Conservation (phyloP, 768 basidiomycete genomes). For the Hortiboletus campestris region DNA sequence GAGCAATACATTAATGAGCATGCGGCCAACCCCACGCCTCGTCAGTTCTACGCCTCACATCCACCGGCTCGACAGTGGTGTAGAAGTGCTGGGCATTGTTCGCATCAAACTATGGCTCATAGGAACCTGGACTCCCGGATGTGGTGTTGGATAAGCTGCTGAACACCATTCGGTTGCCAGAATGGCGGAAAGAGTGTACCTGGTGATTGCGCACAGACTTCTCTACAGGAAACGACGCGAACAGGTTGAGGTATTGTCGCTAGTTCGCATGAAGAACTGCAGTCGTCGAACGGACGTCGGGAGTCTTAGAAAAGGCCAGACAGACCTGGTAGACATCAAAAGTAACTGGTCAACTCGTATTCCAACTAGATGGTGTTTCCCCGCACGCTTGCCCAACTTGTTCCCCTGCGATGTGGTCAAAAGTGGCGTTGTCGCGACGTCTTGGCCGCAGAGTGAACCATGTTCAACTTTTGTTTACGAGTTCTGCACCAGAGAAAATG, state of each 20-base stretch:
- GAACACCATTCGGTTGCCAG: too few relatives aligned
- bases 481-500: conserved; percentile 88
- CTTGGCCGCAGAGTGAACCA: neutral
- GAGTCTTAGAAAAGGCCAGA: neutral
- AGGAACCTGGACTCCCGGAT: too few relatives aligned
- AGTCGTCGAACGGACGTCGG: neutral
- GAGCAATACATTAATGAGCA: too few relatives aligned
- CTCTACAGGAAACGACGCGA: conserved; percentile 68
- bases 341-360: conserved; percentile 67
- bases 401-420: conserved; percentile 86
- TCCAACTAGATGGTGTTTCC: too few relatives aligned
- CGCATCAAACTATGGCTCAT: too few relatives aligned
- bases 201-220: conserved; percentile 62
- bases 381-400: too few relatives aligned
- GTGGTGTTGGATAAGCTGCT: too few relatives aligned
- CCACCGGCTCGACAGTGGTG: too few relatives aligned
- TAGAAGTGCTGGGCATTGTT: too few relatives aligned
- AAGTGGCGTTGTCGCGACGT: conserved; percentile 72
- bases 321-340: conserved; percentile 93
- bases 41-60: too few relatives aligned
- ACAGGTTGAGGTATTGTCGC: conserved; percentile 79
- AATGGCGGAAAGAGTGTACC: conserved; percentile 35
- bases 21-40: too few relatives aligned
- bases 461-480: conserved; percentile 61
- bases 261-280: conserved; percentile 85